Base-by-base conservation (phyloP, 2,329 filamentous ascomycete genomes). In the Diplocarpon rosae region DNA sequence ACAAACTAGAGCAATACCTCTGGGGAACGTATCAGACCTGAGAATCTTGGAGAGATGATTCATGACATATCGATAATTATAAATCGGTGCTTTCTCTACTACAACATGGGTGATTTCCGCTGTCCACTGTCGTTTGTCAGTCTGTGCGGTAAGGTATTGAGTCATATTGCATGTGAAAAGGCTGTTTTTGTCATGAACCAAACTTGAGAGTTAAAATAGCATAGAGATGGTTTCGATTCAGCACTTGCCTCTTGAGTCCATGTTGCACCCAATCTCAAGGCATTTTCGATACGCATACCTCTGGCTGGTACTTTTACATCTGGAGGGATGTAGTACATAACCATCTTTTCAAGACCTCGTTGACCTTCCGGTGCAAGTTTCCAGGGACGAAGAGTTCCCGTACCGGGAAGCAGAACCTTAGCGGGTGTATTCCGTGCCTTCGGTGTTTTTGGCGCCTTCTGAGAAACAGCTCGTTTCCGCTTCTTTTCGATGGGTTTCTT, bases 321-420 rank as follows among this genome's bases (percentile, higher is more conserved):
- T 52, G 92, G 84, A 0, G 88, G 90, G 5, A 94, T 76, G 60
- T 92, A 95, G 64, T 78, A 85, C 52, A 87, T 82, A 0, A 65
- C 61, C n/a, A 84, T 62, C 0, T 65, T 71, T 36, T 66, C 70
- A 58, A 88, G 80, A 5, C 85, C 69, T 52, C 74, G 71, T 45
- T 74, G 63, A 1, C 62, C 59, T 48, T 76, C 71, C 0, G 76
- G 71, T 1, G 73, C 65, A 15, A 69, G 49, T 39, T 69, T 70
- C 20, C 20, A 24, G 7, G 20, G 20, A 24, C 20, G 20, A 24
- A 24, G 20, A 3, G 20, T 24, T 7, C 20, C 20, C 4, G 20
- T 24, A 24, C 20, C 20, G 7, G 20, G 20, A 24, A 24, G 3
- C 7, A 24, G 7, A 7, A 7, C 20, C 7, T 3, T 24, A 24